phyloP scores from a whole-genome alignment of 257 asterid genomes.

The Agastache rugosa region DNA sequence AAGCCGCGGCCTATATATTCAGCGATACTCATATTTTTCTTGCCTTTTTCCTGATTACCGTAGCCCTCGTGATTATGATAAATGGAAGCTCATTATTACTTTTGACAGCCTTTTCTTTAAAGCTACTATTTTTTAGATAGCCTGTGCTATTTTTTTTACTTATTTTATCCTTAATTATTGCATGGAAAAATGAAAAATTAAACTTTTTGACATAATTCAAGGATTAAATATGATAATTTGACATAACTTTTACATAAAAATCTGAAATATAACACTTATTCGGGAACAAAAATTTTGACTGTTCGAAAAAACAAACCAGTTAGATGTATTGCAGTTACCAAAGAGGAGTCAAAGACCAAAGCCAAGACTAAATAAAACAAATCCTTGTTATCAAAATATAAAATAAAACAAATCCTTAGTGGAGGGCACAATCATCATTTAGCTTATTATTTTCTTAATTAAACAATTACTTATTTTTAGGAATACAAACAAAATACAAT shows the following conservation, averaged over 20 bases:
- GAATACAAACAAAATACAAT: no score
- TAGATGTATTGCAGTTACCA: background rate
- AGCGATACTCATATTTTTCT: background rate
- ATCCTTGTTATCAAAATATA: no score
- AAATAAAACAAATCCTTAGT: background rate
- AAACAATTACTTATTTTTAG: background rate
- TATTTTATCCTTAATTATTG: no score
- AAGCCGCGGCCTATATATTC: background rate
- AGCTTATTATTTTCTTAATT: background rate
- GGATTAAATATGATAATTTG: no score
- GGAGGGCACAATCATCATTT: background rate
- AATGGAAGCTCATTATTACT: background rate
- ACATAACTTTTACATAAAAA: no score
- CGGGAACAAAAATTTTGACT: no score
- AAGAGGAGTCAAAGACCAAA: no score
- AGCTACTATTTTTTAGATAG: background rate
- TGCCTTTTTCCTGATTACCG: background rate
- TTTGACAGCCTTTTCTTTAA: background rate
- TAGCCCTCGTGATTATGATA: background rate
- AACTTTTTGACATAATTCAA: no score
- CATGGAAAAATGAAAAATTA: no score
- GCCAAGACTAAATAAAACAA: no score
- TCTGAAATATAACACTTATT: no score
- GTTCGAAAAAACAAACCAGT: no score
- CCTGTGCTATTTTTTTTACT: background rate